Percentiles rank a stretch among this genome's conserved stretches.
phyloP scores from a whole-genome alignment of 768 basidiomycete genomes.

The Podaxis carcinomalis region DNA sequence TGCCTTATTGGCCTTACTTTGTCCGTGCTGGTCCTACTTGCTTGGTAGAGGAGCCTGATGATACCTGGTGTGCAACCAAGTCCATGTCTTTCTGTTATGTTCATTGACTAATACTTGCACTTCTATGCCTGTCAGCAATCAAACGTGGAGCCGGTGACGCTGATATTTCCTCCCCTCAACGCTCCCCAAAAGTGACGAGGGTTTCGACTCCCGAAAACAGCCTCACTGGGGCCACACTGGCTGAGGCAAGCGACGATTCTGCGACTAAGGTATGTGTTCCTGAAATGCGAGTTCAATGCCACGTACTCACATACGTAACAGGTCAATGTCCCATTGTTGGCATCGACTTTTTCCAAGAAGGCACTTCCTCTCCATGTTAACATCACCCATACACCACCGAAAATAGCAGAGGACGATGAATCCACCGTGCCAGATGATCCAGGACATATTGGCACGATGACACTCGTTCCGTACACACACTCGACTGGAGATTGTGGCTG shows the following conservation, averaged over 20 bases:
- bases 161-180: not conserved
- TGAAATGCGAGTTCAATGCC: not conserved
- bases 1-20: not conserved
- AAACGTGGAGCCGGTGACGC: not conserved
- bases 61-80: too few relatives aligned
- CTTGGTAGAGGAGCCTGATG: too few relatives aligned
- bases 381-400: slow-evolving; percentile 61
- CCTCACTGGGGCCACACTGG: not conserved
- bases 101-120: not conserved
- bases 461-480: slow-evolving; percentile 58
- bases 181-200: not conserved
- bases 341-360: slow-evolving; percentile 53
- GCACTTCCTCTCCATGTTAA: slow-evolving; percentile 68
- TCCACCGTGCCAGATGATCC: slow-evolving; percentile 43
- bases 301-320: not conserved
- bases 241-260: not conserved
- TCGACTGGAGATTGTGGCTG: slow-evolving; percentile 79
- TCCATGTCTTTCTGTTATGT: not conserved
- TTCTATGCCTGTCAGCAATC: not conserved
- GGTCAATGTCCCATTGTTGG: slow-evolving; percentile 39
- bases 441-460: slow-evolving; percentile 55
- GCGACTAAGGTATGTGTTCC: not conserved
- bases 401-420: slow-evolving; percentile 6
- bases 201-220: not conserved
- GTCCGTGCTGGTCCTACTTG: not conserved